Base-by-base conservation (phyloP, 495 filamentous ascomycete species). In the Aspergillus leporis region DNA sequence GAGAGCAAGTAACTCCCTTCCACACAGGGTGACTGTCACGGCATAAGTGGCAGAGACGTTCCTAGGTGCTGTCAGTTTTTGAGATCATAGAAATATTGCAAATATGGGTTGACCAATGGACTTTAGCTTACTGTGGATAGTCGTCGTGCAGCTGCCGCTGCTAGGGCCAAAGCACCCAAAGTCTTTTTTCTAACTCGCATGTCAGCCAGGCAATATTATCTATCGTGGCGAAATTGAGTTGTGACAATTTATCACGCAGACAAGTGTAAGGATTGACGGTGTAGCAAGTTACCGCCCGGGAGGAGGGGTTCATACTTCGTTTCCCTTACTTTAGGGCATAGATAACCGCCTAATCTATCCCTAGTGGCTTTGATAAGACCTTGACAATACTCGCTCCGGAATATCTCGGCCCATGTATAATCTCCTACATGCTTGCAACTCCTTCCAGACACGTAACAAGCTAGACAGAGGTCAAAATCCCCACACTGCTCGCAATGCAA, bases 401-500 rank as follows among this genome's bases (percentile, higher is more conserved):
- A 12, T n/a, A 63, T 21, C 48, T 66, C 64, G 23, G 58, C 58
- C 61, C 64, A 63, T 0, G 54, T 55, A 30, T 61, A 66, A 49
- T 59, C 52, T n/a, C 48, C 36, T 8, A 58, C 41, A 60, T 64
- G 65, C 36, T 64, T 64, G 19, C 65, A 67, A 41, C 65, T 67
- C 23, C 65, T 55, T 31, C 61, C 65, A 16, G 65, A 67, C 8
- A 67, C 53, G 14, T 60, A 67, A 36, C 65, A 67, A 3, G 56
- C 58, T 30, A 67, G 32, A 32, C 65, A 67, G 16, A 67, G 32
- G 50, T 67, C 65, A 25, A 67, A 67, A 45, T 64, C 59, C 0
- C 61, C 65, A 47, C 65, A 67, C 47, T 62, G 49, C 28, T 64
- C 65, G 36, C 65, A 67, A 19, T 64, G 65, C 12, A 67, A 8